phyloP scores from a whole-genome alignment of 2,329 filamentous ascomycete species.

The Byssochlamys sp. region DNA sequence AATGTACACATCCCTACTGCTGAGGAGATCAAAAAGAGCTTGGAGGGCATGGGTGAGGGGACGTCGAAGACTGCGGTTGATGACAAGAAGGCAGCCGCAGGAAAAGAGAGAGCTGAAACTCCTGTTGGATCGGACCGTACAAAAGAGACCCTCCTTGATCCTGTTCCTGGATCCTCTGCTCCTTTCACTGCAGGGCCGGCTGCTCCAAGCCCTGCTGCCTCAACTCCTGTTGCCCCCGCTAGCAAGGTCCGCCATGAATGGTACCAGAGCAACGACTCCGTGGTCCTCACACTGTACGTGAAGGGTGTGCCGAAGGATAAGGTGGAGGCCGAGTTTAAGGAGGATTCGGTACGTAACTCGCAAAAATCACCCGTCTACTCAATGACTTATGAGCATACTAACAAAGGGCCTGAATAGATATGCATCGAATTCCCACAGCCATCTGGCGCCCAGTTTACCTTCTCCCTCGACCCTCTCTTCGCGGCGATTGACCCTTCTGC shows the following conservation, averaged over 20 bases:
- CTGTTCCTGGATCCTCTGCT: conserved; percentile 2
- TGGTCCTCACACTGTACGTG: conserved; percentile 56
- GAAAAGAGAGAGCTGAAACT: conserved; percentile 4
- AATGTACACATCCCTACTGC: conserved; percentile 36
- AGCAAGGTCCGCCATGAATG: conserved; percentile 59
- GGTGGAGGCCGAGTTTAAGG: conserved; percentile 43
- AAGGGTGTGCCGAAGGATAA: conserved; percentile 54
- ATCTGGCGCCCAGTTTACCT: conserved; percentile 47
- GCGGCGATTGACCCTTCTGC: conserved; percentile 52
- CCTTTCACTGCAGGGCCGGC: conserved; percentile 5
- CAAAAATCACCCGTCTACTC: conserved; percentile 10
- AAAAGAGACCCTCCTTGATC: conserved; percentile 2
- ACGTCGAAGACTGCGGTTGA: conserved; percentile 10
- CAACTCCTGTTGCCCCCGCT: conserved; percentile 22
- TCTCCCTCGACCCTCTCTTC: conserved; percentile 58
- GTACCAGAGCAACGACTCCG: conserved; percentile 54
- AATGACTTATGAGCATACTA: conserved; percentile 11
- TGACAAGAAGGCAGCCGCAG: conserved; percentile 1
- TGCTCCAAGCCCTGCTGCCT: conserved; percentile 1
- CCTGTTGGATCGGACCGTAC: conserved; percentile 2
- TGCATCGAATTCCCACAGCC: conserved; percentile 51
- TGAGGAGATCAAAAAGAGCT: conserved; percentile 26
- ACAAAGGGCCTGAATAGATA: conserved; percentile 12
- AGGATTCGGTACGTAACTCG: conserved; percentile 32
- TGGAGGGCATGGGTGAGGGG: conserved; percentile 23